phyloP scores from a whole-genome alignment of 1,284 basidiomycete genomes.

The Malassezia caprae region DNA sequence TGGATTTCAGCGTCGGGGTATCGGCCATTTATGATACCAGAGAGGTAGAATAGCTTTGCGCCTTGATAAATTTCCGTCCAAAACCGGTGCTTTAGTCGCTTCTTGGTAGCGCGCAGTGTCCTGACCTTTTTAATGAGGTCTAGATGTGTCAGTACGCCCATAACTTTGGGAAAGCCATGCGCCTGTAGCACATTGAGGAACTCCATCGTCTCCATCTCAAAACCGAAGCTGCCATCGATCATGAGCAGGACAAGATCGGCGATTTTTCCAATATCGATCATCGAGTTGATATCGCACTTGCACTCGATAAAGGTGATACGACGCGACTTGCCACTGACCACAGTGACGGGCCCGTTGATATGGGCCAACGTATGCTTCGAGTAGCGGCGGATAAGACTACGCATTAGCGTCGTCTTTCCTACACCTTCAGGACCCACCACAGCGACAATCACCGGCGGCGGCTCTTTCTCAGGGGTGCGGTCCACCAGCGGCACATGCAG shows the following conservation, averaged over 20 bases:
- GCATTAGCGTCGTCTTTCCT: slow-evolving; percentile 88
- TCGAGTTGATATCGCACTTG: slow-evolving; percentile 92
- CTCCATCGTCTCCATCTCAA: slow-evolving; percentile 99
- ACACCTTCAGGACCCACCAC: slow-evolving; percentile 91
- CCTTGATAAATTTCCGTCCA: slow-evolving; percentile 99
- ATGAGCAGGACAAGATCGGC: slow-evolving; percentile 91
- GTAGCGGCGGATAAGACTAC: slow-evolving; percentile 80
- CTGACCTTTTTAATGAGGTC: slow-evolving; percentile 91
- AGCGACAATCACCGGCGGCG: slow-evolving; percentile 90
- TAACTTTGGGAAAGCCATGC: slow-evolving; percentile 96
- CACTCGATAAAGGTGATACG: slow-evolving; percentile 92
- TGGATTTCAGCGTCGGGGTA: slow-evolving; percentile 95
- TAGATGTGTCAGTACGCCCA: slow-evolving; percentile 88
- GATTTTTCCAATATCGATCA: slow-evolving; percentile 95
- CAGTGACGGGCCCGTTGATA: slow-evolving; percentile 84
- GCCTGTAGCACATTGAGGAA: slow-evolving; percentile 93
- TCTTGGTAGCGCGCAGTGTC: slow-evolving; percentile 81
- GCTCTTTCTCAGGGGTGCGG: slow-evolving; percentile 70
- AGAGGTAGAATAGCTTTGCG: slow-evolving; percentile 95
- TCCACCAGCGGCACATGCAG: slow-evolving; percentile 93
- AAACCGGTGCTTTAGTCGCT: slow-evolving; percentile 93
- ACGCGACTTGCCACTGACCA: slow-evolving; percentile 80
- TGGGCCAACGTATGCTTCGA: slow-evolving; percentile 88
- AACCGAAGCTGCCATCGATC: slow-evolving; percentile 95
- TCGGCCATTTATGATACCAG: slow-evolving; percentile 91